Evolutionary conservation across 2,329 filamentous ascomycete species (phyloP), one percentile per base, ranked within the genome.

Genomic region (Seiridium cupressi): DNA sequence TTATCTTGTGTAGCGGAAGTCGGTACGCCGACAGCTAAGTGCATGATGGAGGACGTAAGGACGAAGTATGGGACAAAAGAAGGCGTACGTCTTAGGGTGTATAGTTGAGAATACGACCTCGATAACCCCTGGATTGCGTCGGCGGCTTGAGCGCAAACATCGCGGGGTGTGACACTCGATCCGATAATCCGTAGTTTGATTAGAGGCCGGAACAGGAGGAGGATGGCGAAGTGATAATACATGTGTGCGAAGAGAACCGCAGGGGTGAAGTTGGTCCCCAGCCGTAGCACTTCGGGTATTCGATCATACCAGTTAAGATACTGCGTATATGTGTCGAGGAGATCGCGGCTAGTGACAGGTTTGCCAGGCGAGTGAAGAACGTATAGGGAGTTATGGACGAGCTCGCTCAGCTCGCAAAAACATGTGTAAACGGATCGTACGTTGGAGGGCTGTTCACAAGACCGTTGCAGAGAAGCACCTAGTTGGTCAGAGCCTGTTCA

Each of bases 161-260:
- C 86, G 44, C 84, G 82, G 6, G 89, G 89, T 3, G 80, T 79
- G 2, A 91, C 77, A 56, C 83, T 82, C 6, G 87, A 89, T 7
- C 85, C 84, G 53, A 89, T 81, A 66, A 90, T 85, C 8, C 78
- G 77, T 6, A 87, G 69, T 63, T 85, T 90, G 68, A 91, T 87
- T 44, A 92, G 79, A 0, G 90, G 90, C 5, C 90, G 82, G 70
- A 92, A 92, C 1, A 93, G 81, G n/a, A 91, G 82, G 0, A 90
- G 73, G n/a, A 89, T 88, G 36, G 86, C 83, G 62, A 87, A 88
- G 67, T 90, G 84, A 68, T 90, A 89, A 63, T 90, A 86, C 87
- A 90, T 88, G 70, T 92, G 89, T 44, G 89, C 83, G 62, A 90
- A 88, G 26, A 93, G 75, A 42, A 92, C 88, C 51, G 90, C 87